These are phyloP conservation scores for Nicotiana sylvestris DNA, from an alignment of 257 asterid species.

Conservation along the genomic window DNA sequence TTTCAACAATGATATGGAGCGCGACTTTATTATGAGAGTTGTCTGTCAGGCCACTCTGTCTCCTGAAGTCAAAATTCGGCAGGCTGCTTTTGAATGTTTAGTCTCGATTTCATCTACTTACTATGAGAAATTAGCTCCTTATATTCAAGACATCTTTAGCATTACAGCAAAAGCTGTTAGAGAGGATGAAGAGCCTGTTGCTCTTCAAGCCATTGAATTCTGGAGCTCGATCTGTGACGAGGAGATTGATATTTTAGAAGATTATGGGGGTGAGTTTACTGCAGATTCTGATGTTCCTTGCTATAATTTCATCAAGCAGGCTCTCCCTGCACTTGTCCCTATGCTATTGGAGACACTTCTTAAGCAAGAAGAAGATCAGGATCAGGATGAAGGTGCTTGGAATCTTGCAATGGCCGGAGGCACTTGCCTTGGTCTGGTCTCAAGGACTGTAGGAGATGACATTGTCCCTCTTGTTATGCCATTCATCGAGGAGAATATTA, in stretches of 20 bases:
- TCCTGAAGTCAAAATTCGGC: constrained; percentile 63
- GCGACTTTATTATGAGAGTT: constrained; percentile 75
- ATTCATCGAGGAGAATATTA: constrained; percentile 55
- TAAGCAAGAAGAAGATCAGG: constrained; percentile 82
- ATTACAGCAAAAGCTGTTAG: constrained; percentile 65
- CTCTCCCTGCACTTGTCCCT: constrained; percentile 72
- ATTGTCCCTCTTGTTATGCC: constrained; percentile 76
- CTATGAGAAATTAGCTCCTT: constrained; percentile 63
- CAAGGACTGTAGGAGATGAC: constrained; percentile 70
- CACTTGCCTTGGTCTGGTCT: constrained; percentile 75
- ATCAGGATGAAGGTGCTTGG: constrained; percentile 83
- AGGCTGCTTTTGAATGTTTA: constrained; percentile 68
- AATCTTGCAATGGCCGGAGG: constrained; percentile 86
- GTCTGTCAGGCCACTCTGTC: constrained; percentile 73
- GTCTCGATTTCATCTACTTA: constrained; percentile 70
- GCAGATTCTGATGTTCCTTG: constrained; percentile 71
- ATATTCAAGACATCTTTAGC: constrained; percentile 59
- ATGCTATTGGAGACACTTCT: constrained; percentile 73
- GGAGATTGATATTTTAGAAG: constrained; percentile 72
- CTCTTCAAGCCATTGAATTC: constrained; percentile 75
- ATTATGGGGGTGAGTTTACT: constrained; percentile 59
- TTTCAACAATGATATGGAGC: constrained; percentile 71
- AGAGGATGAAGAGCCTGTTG: constrained; percentile 68
- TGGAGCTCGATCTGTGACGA: constrained; percentile 79
- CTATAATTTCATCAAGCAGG: constrained; percentile 64